Evolutionary conservation across 2,329 filamentous ascomycete genomes (phyloP).

Genomic region (Phyllosticta citriasiana): DNA sequence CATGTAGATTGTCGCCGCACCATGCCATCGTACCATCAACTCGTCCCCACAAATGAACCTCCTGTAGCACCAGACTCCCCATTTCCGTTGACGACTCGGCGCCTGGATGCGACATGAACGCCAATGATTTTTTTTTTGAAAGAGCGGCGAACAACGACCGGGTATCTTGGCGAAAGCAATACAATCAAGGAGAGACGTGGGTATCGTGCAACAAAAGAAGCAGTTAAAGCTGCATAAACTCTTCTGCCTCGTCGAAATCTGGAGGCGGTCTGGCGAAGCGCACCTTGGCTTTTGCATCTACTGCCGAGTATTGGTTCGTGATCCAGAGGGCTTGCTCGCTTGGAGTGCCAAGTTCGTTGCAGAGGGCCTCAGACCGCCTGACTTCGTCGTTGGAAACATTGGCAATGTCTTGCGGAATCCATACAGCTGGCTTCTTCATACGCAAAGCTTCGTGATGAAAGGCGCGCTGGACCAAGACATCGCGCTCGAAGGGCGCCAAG

Average conservation of each 20-base stretch:
- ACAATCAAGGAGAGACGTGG: neutral
- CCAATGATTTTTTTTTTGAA: neutral
- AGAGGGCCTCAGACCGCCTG: constrained; percentile 25
- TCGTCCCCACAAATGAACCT: too few relatives aligned
- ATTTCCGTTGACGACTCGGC: too few relatives aligned
- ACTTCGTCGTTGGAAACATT: constrained; percentile 92
- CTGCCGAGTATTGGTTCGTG: constrained; percentile 80
- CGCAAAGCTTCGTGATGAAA: constrained; percentile 87
- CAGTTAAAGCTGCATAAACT: constrained; percentile 9
- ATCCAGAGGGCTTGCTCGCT: constrained; percentile 56
- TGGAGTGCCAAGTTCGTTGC: constrained; percentile 49
- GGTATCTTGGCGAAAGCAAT: neutral
- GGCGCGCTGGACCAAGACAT: constrained; percentile 72
- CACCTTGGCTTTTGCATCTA: constrained; percentile 74
- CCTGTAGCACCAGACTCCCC: too few relatives aligned
- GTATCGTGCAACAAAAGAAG: neutral
- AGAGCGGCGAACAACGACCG: neutral
- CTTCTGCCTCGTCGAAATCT: constrained; percentile 36
- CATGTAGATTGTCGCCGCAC: too few relatives aligned
- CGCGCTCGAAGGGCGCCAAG: constrained; percentile 78
- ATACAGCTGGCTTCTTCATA: constrained; percentile 75
- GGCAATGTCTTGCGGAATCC: constrained; percentile 85
- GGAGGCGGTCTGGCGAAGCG: constrained; percentile 79
- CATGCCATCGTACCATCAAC: too few relatives aligned
- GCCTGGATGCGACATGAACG: too few relatives aligned